phyloP scores from a whole-genome alignment of 2,329 filamentous ascomycete genomes.

The Sclerotinia nivalis region DNA sequence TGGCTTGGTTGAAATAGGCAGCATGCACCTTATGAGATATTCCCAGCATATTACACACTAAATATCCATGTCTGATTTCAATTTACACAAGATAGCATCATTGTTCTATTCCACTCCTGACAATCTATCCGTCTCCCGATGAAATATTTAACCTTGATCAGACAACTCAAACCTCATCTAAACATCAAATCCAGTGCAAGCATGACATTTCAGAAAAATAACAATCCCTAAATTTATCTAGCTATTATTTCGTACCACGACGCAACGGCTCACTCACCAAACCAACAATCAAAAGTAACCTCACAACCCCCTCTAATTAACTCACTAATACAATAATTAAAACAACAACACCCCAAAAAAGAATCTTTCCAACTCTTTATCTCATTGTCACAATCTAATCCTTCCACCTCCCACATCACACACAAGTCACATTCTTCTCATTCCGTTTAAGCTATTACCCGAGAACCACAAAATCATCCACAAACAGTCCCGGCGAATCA shows the following conservation, averaged over 20 bases:
- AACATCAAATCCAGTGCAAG: too few relatives aligned
- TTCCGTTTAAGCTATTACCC: background rate
- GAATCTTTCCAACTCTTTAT: background rate
- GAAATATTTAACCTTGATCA: too few relatives aligned
- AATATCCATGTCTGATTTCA: too few relatives aligned
- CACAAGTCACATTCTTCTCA: background rate
- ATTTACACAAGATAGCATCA: background rate
- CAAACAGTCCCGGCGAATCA: background rate
- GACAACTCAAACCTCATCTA: too few relatives aligned
- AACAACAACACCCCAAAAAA: background rate
- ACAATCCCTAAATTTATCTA: background rate
- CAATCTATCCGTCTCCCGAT: too few relatives aligned
- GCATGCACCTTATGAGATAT: too few relatives aligned
- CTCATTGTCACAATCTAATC: background rate
- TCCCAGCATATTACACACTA: too few relatives aligned
- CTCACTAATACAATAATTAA: background rate
- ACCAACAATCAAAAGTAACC: background rate
- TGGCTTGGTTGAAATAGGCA: too few relatives aligned
- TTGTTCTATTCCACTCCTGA: too few relatives aligned
- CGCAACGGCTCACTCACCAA: background rate
- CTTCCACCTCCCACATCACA: background rate
- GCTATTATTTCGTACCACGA: background rate
- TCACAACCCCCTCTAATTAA: background rate
- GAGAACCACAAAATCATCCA: conserved; percentile 2
- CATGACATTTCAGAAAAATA: background rate